These are phyloP conservation scores for Glycine tomentella DNA, from an alignment of 306 rosid genomes.

Conservation along the genomic window DNA sequence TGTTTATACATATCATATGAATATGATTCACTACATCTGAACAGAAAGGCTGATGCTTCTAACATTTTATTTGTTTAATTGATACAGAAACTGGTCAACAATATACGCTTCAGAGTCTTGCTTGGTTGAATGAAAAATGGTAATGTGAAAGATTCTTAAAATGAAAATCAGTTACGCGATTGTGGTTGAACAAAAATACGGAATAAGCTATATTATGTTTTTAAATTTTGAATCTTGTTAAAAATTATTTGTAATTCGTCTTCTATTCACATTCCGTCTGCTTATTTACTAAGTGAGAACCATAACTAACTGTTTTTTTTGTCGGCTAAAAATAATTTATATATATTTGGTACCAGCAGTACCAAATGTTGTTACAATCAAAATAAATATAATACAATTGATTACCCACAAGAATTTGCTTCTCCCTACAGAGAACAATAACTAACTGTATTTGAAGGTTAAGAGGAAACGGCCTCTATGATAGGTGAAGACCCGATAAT, in stretches of 20 bases:
- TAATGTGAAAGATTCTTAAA: conserved; percentile 4
- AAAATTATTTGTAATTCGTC: neutral
- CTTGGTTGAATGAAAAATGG: neutral
- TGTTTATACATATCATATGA: conserved; percentile 59
- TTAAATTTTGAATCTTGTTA: neutral
- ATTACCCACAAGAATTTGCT: too few species aligned
- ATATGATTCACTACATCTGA: conserved; percentile 55
- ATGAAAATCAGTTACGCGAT: neutral
- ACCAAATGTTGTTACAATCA: too few species aligned
- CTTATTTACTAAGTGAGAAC: neutral
- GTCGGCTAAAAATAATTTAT: too few species aligned
- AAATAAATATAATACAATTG: too few species aligned
- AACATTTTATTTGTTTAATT: conserved; percentile 33
- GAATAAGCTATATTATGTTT: neutral
- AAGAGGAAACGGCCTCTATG: neutral
- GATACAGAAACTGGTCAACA: conserved; percentile 32
- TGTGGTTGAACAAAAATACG: neutral
- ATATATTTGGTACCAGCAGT: too few species aligned
- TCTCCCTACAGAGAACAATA: too few species aligned
- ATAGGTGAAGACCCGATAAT: neutral
- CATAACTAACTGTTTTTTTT: neutral
- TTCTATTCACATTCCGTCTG: neutral
- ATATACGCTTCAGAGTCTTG: conserved; percentile 24
- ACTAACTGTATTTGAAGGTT: too few species aligned
- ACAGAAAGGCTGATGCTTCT: conserved; percentile 26